phyloP scores from a whole-genome alignment of 2,329 filamentous ascomycete species.

The Macroventuria anomochaeta region DNA sequence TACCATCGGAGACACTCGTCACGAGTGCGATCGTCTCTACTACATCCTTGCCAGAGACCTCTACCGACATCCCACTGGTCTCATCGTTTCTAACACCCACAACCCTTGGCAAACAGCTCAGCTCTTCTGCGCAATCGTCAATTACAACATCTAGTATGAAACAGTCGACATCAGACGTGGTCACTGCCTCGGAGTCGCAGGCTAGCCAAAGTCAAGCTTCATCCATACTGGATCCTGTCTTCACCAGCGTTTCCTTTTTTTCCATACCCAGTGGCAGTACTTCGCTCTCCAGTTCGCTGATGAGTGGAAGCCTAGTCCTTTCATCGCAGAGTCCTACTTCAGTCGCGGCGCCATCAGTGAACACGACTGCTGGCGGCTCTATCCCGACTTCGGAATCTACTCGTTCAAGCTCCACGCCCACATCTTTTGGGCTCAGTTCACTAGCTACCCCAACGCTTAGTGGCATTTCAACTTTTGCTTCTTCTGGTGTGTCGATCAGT shows the following conservation, averaged over 20 bases:
- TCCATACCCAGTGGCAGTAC: background rate
- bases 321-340: background rate
- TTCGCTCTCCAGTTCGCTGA: background rate
- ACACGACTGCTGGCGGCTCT: background rate
- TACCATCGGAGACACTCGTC: conserved; percentile 1
- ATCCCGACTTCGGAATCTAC: conserved; percentile 4
- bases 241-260: background rate
- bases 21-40: background rate
- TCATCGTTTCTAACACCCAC: background rate
- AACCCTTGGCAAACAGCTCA: background rate
- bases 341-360: background rate
- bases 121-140: background rate
- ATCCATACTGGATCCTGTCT: background rate
- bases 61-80: background rate
- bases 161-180: background rate
- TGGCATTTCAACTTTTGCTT: background rate
- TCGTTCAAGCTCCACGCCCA: background rate
- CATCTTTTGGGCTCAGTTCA: background rate
- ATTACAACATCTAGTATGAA: background rate
- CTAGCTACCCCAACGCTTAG: background rate
- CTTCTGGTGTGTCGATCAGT: background rate
- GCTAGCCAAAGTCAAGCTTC: background rate
- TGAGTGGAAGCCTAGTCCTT: background rate
- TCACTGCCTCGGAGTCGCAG: background rate
- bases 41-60: background rate